Percentiles rank a stretch among this genome's conserved stretches.
Conservation (phyloP, 1,284 basidiomycete species). For the Marasmius fiardii region DNA sequence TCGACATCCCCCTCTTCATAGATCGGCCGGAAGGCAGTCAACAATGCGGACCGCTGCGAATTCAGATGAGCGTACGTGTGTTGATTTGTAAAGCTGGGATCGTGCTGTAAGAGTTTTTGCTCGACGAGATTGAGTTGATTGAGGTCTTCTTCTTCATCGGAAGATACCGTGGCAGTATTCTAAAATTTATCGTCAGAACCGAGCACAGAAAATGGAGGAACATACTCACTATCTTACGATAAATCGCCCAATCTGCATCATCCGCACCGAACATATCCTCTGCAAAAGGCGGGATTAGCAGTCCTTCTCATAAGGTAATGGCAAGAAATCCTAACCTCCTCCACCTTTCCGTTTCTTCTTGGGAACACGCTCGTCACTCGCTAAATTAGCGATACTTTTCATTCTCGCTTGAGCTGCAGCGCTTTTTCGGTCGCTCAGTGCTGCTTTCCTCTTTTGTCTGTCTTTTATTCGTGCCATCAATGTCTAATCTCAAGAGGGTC, state of each 20-base stretch:
- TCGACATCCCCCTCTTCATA: conserved; percentile 72
- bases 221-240: conserved; percentile 91
- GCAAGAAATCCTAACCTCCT: conserved; percentile 1
- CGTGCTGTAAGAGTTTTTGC: conserved; percentile 76
- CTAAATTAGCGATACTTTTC: conserved; percentile 94
- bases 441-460: conserved; percentile 77
- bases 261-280: conserved; percentile 96
- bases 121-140: conserved; percentile 75
- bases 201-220: neutral
- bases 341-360: conserved; percentile 51
- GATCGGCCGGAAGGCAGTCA: conserved; percentile 79
- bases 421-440: conserved; percentile 89
- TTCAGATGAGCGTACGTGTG: conserved; percentile 81
- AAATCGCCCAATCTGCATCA: conserved; percentile 97
- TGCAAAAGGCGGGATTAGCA: conserved; percentile 22
- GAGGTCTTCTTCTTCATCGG: conserved; percentile 94
- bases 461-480: conserved; percentile 87
- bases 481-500: conserved; percentile 41
- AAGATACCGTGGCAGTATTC: conserved; percentile 85
- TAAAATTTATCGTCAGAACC: conserved; percentile 23
- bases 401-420: conserved; percentile 94
- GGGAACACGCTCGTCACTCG: conserved; percentile 75
- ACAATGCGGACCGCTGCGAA: conserved; percentile 77
- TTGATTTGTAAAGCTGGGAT: conserved; percentile 79
- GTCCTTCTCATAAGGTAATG: neutral